Percentiles rank a stretch among this genome's conserved stretches.
Evolutionary conservation across 495 filamentous ascomycete genomes (phyloP).

Genomic region (Parathielavia hyrcaniae): DNA sequence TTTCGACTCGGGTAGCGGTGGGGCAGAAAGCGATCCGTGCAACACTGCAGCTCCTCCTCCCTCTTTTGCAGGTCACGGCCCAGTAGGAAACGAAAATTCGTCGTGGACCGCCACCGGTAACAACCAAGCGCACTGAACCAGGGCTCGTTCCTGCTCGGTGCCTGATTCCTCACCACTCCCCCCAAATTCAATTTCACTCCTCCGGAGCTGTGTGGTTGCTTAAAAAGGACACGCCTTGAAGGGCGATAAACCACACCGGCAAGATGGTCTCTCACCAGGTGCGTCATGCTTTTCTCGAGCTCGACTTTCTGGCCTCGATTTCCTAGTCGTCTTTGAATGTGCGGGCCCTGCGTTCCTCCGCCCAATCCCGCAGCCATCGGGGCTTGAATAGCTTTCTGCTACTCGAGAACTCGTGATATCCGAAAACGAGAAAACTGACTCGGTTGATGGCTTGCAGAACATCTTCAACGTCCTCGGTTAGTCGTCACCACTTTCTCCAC

Average conservation of each 20-base stretch:
- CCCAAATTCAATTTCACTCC: conserved; percentile 5
- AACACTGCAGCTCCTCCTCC: conserved; percentile 13
- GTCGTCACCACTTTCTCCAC: conserved; percentile 14
- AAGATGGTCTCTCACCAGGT: conserved; percentile 62
- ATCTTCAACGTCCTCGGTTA: conserved; percentile 81
- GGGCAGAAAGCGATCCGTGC: conserved; percentile 24
- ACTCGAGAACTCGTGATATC: background rate
- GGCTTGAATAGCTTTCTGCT: background rate
- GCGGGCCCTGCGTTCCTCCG: conserved; percentile 4
- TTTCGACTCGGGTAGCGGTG: background rate
- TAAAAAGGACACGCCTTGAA: conserved; percentile 25
- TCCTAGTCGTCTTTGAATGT: background rate
- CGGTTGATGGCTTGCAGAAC: conserved; percentile 51
- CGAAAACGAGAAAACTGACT: conserved; percentile 32
- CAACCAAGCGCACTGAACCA: conserved; percentile 20
- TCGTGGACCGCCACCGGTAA: conserved; percentile 17
- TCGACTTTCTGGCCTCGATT: background rate
- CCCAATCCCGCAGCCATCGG: conserved; percentile 11
- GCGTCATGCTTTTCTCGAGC: conserved; percentile 19
- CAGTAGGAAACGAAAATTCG: conserved; percentile 13
- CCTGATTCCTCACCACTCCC: conserved; percentile 13
- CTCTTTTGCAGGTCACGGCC: conserved; percentile 20
- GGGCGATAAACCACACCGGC: conserved; percentile 38
- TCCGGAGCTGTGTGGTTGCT: conserved; percentile 21
- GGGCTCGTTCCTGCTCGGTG: conserved; percentile 18